Evolutionary conservation across 805 yeast species (phyloP).

Genomic region (Barnettozyma californica): DNA sequence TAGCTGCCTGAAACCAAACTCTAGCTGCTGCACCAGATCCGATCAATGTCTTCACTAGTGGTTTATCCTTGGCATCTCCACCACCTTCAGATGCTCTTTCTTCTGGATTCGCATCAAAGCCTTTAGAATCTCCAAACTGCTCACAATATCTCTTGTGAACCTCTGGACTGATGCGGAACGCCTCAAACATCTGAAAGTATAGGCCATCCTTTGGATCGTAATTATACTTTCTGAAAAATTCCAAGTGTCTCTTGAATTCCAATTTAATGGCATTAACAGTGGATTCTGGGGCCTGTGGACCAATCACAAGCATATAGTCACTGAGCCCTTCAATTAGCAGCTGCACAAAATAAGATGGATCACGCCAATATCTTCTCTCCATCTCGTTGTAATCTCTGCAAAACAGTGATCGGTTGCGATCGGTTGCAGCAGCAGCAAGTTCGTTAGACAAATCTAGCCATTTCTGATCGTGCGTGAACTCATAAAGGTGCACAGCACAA

Average conservation of each 20-base stretch:
- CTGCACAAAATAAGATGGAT: constrained; percentile 57
- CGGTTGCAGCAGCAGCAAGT: constrained; percentile 51
- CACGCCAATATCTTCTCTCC: constrained; percentile 58
- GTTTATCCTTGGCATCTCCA: constrained; percentile 30
- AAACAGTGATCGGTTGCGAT: constrained; percentile 50
- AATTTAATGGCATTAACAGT: constrained; percentile 26
- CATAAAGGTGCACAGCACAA: constrained; percentile 45
- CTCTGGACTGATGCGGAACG: constrained; percentile 46
- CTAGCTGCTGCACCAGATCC: constrained; percentile 66
- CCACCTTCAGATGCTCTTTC: constrained; percentile 43
- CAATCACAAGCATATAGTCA: constrained; percentile 49
- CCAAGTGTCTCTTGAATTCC: constrained; percentile 49
- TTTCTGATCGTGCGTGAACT: constrained; percentile 42
- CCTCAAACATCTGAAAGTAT: constrained; percentile 56
- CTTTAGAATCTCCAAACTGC: constrained; percentile 52
- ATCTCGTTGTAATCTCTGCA: constrained; percentile 50
- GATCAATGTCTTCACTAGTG: constrained; percentile 48
- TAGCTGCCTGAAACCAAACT: constrained; percentile 61
- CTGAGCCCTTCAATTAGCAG: constrained; percentile 63
- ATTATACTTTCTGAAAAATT: constrained; percentile 51
- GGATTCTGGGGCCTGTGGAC: constrained; percentile 35
- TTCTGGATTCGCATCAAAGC: constrained; percentile 42
- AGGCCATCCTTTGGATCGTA: constrained; percentile 54
- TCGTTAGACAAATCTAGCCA: constrained; percentile 35
- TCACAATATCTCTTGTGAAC: constrained; percentile 44